Base-by-base conservation (phyloP, 805 yeast genomes). In the Danielia reshetovae region DNA sequence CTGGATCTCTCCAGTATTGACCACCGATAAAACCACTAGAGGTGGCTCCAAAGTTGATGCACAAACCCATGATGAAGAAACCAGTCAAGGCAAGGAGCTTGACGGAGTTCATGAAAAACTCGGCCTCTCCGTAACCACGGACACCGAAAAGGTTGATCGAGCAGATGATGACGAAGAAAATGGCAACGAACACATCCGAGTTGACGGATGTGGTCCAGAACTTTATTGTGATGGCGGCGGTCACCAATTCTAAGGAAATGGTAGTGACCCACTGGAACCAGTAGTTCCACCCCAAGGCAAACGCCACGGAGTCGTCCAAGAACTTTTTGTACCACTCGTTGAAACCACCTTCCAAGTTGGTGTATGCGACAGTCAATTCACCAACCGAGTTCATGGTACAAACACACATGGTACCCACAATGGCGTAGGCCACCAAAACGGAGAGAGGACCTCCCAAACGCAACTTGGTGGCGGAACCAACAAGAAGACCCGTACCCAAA, bases 331-430 rank as follows among this genome's bases (percentile, higher is more conserved):
- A 54, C 44, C 51, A 55, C 22, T 51, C 49, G 35, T 55, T 55
- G 46, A 54, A 55, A 4, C 60, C 60, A 15, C 59, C 59, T 14
- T 77, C 65, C 34, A 80, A 60, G 23, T 68, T 65, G 25, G 75
- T 62, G 47, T 75, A 81, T 11, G 75, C 70, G 33, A 78, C 79
- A 1, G 85, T 81, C 62, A 80, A 55, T 57, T 67, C 71, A 11
- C 70, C 72, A 21, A 67, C 67, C 10, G 68, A 59, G 43, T 55
- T 65, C 42, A 65, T 55, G 27, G 70, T 64, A 15, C 49, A 47
- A 16, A 54, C 44, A 41, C 57, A 52, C 58, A 54, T 54, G 34
- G 45, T 37, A 11, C 58, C 57, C 21, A 49, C 50, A 17, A 54
- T 41, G 27, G 49, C 43, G 35, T 54, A 54, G 11, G 55, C 57